Base-by-base conservation (phyloP, 495 filamentous ascomycete genomes). In the Penicillium daleae region DNA sequence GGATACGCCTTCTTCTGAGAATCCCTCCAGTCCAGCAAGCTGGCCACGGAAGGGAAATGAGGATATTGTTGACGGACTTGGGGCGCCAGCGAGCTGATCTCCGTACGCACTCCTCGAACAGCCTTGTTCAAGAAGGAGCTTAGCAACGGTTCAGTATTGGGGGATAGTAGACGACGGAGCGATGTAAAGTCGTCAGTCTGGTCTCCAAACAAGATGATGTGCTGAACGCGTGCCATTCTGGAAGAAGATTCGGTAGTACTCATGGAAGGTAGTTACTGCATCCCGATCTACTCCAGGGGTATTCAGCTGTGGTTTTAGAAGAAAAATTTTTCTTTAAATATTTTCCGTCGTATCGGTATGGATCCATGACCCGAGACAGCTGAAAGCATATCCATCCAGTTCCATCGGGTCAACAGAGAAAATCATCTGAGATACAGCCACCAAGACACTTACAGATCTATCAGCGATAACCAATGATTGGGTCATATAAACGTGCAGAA, bases 31-130 rank as follows among this genome's bases (percentile, higher is more conserved):
- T 42, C 39, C 39, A 42, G 39, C 39, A 42, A 42, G 8, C 39
- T 42, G 39, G 6, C 39, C 5, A 42, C n/a, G 8, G 39, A 42
- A 0, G 39, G n/a, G n/a, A 42, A 42, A 42, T 42, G 39, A 21
- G 39, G 39, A 21, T 42, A 42, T 42, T 42, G 39, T 42, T 21
- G 39, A n/a, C 39, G 39, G 39, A 21, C 39, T 42, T 42, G 39
- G n/a, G 21, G 39, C 39, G 39, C n/a, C 39, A 42, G 39, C n/a
- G 39, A 42, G 39, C 39, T 42, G n/a, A 42, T 42, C n/a, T 42
- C 39, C 39, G 39, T 42, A 21, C 39, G 39, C 39, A 42, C 5
- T 42, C 39, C 39, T 19, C 39, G 39, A 2, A 42, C n/a, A 6
- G 39, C 39, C 39, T 42, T 42, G 19, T 42, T 42, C 39, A 42